Percentiles rank a stretch among this genome's conserved stretches.
Evolutionary conservation across 352 stramenopile species (phyloP).

Genomic region (Phytophthora constricta): DNA sequence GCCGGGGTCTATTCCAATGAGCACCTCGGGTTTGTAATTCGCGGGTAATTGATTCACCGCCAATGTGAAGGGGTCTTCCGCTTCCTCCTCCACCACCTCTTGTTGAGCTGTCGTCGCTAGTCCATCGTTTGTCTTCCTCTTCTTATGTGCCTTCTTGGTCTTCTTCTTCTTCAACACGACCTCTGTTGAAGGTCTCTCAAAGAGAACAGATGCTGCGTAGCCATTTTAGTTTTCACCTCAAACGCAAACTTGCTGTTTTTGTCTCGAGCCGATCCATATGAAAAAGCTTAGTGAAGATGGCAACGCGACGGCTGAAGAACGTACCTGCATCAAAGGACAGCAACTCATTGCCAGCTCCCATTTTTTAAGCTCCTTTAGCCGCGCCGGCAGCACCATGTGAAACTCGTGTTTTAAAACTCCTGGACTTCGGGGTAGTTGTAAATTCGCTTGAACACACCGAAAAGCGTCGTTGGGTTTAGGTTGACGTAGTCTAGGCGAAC

Average conservation of each 20-base stretch:
- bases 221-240: slow-evolving; percentile 19
- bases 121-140: not conserved
- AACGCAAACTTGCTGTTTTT: slow-evolving; percentile 10
- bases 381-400: not conserved
- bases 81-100: not conserved
- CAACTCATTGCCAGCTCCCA: not conserved
- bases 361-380: not conserved
- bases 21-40: not conserved
- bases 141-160: not conserved
- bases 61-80: not conserved
- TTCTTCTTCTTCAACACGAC: not conserved
- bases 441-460: slow-evolving; percentile 4
- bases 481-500: slow-evolving; percentile 9
- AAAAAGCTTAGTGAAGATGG: not conserved
- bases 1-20: not conserved
- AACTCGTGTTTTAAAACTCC: not conserved
- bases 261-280: not conserved
- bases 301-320: not conserved
- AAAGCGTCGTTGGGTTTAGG: slow-evolving; percentile 18
- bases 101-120: not conserved
- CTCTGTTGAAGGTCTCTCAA: not conserved
- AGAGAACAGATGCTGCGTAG: slow-evolving; percentile 8
- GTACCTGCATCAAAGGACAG: not conserved
- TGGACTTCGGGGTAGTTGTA: not conserved
- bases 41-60: not conserved